These are phyloP conservation scores for Hypsizygus marmoreus DNA, from an alignment of 768 basidiomycete species.

Conservation along the genomic window DNA sequence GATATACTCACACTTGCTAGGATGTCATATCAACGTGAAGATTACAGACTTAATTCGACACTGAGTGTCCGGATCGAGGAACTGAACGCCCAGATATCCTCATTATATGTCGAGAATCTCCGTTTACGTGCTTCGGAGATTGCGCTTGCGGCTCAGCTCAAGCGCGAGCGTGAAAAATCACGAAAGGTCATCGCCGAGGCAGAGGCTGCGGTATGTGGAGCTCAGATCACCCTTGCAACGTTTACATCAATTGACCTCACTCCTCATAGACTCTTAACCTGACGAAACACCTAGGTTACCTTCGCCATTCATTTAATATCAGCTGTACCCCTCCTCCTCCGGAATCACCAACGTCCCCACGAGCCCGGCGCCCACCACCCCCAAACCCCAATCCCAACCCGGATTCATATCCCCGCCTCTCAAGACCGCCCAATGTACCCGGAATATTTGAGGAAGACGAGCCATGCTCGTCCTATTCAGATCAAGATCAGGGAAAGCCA, in stretches of 20 bases:
- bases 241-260: conserved; percentile 15
- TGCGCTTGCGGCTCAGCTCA: conserved; percentile 71
- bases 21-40: no score
- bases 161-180: conserved; percentile 79
- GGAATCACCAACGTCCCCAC: conserved; percentile 49
- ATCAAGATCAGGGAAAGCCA: conserved; percentile 40
- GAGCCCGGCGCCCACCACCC: conserved; percentile 50
- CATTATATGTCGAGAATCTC: conserved; percentile 82
- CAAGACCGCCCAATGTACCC: conserved; percentile 67
- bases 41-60: conserved; percentile 77
- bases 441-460: conserved; percentile 74
- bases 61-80: conserved; percentile 84
- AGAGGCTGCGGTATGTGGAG: conserved; percentile 63
- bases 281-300: conserved; percentile 62
- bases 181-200: conserved; percentile 70
- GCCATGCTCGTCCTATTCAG: conserved; percentile 43
- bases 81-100: conserved; percentile 79
- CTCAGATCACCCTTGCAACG: conserved; percentile 2
- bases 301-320: conserved; percentile 65
- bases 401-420: conserved; percentile 55
- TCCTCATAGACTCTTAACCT: conserved; percentile 52
- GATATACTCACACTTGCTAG: not conserved
- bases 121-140: conserved; percentile 81
- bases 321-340: conserved; percentile 32
- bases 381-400: conserved; percentile 37